phyloP scores from a whole-genome alignment of 2,329 filamentous ascomycete genomes.

The Aspergillus sp. region DNA sequence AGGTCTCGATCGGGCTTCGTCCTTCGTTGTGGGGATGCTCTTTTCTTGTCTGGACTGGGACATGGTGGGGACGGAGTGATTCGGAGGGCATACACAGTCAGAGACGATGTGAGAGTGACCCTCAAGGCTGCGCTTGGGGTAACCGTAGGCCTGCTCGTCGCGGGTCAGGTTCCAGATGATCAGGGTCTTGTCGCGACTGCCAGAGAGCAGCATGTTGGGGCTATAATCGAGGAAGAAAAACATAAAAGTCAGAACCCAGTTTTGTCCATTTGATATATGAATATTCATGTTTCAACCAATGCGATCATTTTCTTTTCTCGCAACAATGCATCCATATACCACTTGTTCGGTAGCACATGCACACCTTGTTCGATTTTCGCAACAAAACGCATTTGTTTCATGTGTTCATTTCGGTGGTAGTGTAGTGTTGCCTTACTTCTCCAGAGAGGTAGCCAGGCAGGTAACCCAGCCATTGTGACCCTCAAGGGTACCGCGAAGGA shows the following conservation, averaged over 20 bases:
- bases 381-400: not conserved
- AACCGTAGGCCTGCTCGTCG: slow-evolving; percentile 96
- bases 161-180: slow-evolving; percentile 99
- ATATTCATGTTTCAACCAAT: slow-evolving; percentile 19
- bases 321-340: slow-evolving; percentile 4
- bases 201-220: slow-evolving; percentile 99
- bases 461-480: slow-evolving; percentile 99
- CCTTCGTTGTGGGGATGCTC: not conserved
- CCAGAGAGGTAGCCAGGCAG: slow-evolving; percentile 94
- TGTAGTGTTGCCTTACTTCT: slow-evolving; percentile 71
- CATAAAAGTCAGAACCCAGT: slow-evolving; percentile 39
- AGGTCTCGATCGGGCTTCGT: not conserved
- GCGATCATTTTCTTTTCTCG: slow-evolving; percentile 8
- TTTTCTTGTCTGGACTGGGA: not conserved
- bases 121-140: slow-evolving; percentile 98
- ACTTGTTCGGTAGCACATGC: slow-evolving; percentile 6
- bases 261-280: slow-evolving; percentile 19
- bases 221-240: slow-evolving; percentile 47
- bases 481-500: slow-evolving; percentile 95
- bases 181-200: slow-evolving; percentile 94
- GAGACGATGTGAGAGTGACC: slow-evolving; percentile 99
- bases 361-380: slow-evolving; percentile 14
- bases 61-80: slow-evolving; percentile 11
- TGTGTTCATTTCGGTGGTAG: slow-evolving; percentile 8
- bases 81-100: slow-evolving; percentile 85